phyloP scores from a whole-genome alignment of 2,329 filamentous ascomycete species.

The Venturiaceae sp. region DNA sequence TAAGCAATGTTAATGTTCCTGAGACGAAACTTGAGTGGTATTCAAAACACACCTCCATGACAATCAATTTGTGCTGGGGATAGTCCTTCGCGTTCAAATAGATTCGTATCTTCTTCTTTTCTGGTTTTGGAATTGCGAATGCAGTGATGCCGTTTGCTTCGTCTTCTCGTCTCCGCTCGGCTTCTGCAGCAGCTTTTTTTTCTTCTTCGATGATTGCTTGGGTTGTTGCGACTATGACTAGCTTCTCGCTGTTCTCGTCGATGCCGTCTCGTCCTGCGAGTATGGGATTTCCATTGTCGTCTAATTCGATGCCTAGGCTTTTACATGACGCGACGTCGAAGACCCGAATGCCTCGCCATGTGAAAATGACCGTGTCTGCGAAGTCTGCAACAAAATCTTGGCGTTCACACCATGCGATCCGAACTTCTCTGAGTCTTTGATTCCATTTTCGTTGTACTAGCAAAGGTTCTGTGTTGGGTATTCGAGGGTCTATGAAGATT shows the following conservation, averaged over 20 bases:
- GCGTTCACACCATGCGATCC: constrained; percentile 57
- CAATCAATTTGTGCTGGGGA: constrained; percentile 40
- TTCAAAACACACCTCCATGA: constrained; percentile 31
- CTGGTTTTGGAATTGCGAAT: constrained; percentile 17
- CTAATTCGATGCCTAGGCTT: constrained; percentile 41
- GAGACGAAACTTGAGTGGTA: neutral
- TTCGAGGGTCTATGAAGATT: constrained; percentile 58
- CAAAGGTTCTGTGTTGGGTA: constrained; percentile 51
- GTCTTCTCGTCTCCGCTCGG: constrained; percentile 15
- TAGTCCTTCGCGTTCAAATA: constrained; percentile 42
- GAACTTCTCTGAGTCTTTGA: constrained; percentile 57
- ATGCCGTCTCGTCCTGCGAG: neutral
- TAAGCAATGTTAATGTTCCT: constrained; percentile 13
- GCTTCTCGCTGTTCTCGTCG: neutral
- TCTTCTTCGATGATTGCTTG: constrained; percentile 10
- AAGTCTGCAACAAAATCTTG: constrained; percentile 45
- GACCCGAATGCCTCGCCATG: constrained; percentile 63
- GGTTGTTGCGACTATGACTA: constrained; percentile 5
- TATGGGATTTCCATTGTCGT: neutral
- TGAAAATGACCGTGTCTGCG: constrained; percentile 48
- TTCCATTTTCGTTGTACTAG: constrained; percentile 57
- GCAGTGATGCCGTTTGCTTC: constrained; percentile 23
- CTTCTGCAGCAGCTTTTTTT: constrained; percentile 6
- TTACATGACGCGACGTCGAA: constrained; percentile 68
- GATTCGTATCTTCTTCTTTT: constrained; percentile 29